Evolutionary conservation across 2,329 filamentous ascomycete genomes (phyloP), one percentile per base, ranked within the genome.

Genomic region (Fusarium albosuccineum): DNA sequence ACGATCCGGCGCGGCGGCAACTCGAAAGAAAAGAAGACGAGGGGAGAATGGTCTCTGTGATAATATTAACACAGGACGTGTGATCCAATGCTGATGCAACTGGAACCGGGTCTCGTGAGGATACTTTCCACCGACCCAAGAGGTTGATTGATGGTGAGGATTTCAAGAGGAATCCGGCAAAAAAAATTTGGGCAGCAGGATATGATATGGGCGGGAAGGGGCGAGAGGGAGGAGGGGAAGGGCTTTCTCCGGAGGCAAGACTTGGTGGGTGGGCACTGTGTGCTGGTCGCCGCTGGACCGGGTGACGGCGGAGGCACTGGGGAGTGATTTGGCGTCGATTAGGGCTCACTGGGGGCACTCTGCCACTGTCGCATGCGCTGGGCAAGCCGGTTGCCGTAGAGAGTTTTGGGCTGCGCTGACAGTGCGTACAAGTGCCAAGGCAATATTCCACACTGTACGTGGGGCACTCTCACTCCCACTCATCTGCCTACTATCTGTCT

Each of bases 131-230:
- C 77, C 72, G 75, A 76, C 77, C 77, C 77, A 77, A 71, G 76
- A 72, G 67, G 74, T 74, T 76, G 71, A 64, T 70, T 72, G 66
- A 70, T 77, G 77, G 74, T 77, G 75, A 79, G 75, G 76, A 71
- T 78, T 77, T 73, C 74, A 74, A 67, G 65, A 77, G 70, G 64
- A 77, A 72, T 60, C 68, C 29, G 63, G 72, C 74, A 79, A 73
- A 76, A 78, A 77, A 72, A 77, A 64, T 74, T 78, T 78, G 76
- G 76, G 77, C 77, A 75, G 75, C 72, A 74, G 76, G 70, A 75
- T 76, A 70, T 73, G 70, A 76, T 72, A 74, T 74, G 73, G 66
- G 70, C 70, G 50, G 69, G 71, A 71, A 75, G 72, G 71, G 73
- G 72, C 72, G 75, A 73, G 74, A 69, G 68, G 70, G 70, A 64